Evolutionary conservation across 768 basidiomycete genomes (phyloP), one percentile per base, ranked within the genome.

Genomic region (Lentinula raphanica): DNA sequence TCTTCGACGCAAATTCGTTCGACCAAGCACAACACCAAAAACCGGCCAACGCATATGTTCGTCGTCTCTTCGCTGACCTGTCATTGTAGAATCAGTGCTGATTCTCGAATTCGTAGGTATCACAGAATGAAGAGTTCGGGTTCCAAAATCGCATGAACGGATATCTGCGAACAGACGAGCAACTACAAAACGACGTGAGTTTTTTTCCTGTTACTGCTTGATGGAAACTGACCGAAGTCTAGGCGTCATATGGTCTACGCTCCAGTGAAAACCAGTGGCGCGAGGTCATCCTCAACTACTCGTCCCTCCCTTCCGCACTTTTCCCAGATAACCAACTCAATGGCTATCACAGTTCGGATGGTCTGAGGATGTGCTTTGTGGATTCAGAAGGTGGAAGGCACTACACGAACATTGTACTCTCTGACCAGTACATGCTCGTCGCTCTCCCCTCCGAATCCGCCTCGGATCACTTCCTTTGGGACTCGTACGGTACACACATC

Each of bases 341-440:
- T 3, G 27, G 13, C n/a, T 15, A 19, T 9, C 49, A 35, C 11
- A 32, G 19, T 19, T 36, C 29, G 5, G 15, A 9, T 2, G n/a
- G 31, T 12, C 3, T 9, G 0, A 11, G 49, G 29, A 15, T 50
- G n/a, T 50, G 49, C n/a, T 50, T 50, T 32, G 0, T 21, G 3
- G 19, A 50, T 50, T 35, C 32, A 0, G 29, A 36, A 5, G 29
- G 49, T 11, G 2, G 23, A 19, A 19, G 29, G 17, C 28, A 19
- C 21, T 35, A 23, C 31, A n/a, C 49, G n/a, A 5, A 32, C n/a
- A 50, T 50, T 12, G 49, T 32, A 13, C 29, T 50, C 3, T 50
- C 49, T 6, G 49, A 50, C 19, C n/a, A 35, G 49, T 50, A 50
- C 49, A 50, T 50, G 49, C 49, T 50, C 8, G 49, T 50, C 1